phyloP scores from a whole-genome alignment of 169 alveolate genomes.

The Plasmodium sp. region DNA sequence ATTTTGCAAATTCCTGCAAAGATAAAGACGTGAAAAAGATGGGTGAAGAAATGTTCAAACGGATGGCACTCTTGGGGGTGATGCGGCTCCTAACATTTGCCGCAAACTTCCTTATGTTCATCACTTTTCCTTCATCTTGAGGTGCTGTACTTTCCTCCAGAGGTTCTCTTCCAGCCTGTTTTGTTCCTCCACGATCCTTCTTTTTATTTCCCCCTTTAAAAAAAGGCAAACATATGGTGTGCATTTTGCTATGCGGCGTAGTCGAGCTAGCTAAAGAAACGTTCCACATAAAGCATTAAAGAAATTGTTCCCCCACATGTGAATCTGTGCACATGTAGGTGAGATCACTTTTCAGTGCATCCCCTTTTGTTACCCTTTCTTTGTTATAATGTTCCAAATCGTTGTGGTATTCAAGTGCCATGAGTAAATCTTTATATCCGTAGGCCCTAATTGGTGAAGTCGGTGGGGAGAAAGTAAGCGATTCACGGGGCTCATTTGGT shows the following conservation, averaged over 20 bases:
- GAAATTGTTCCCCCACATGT: background rate
- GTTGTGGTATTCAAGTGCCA: constrained; percentile 25
- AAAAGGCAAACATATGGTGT: background rate
- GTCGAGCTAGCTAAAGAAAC: background rate
- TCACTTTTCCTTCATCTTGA: constrained; percentile 53
- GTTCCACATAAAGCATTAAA: background rate
- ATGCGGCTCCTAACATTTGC: background rate
- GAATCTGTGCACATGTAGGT: background rate
- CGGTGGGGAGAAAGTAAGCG: background rate
- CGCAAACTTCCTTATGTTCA: background rate
- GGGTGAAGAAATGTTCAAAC: background rate
- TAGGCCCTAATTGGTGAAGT: constrained; percentile 34
- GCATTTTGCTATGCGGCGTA: background rate
- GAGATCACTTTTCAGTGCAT: background rate
- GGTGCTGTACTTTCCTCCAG: constrained; percentile 51
- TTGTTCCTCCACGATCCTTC: constrained; percentile 51
- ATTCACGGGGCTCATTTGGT: background rate
- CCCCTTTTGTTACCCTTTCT: constrained; percentile 40
- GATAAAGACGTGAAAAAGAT: background rate
- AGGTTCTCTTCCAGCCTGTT: constrained; percentile 49
- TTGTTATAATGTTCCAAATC: constrained; percentile 51
- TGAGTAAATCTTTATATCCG: constrained; percentile 56
- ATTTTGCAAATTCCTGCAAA: constrained; percentile 25
- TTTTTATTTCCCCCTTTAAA: constrained; percentile 54
- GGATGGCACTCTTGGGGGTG: background rate